Evolutionary conservation across 1,139 yeast genomes (phyloP), one percentile per base, ranked within the genome.

Genomic region (Suhomyces yuchorum): DNA sequence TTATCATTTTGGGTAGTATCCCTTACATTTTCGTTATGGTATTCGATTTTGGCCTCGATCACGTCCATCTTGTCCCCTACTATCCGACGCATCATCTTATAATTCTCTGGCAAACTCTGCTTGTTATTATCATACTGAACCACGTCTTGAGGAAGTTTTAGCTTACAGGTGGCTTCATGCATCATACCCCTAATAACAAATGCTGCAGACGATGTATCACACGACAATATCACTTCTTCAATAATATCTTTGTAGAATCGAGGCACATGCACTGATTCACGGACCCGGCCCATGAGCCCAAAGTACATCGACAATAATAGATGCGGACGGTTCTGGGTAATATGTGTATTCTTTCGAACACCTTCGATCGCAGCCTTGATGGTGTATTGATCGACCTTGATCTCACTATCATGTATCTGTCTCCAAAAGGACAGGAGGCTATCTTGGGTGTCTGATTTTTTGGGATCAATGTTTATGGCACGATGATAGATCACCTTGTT

Each of bases 401-500:
- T 26, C 12, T 38, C 36, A 8, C 38, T 33, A n/a, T 36, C 49
- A 5, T 33, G 39, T 9, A 51, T 43, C 53, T 53, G 52, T 18
- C 40, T 28, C 56, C 56, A 54, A 4, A 59, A 42, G 17, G 44
- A 46, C 8, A 47, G 47, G 19, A 60, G 38, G n/a, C 58, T 57
- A 6, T 44, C 43, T 15, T 39, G 3, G 9, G 4, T 12, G 4
- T 28, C 15, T n/a, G 32, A 12, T n/a, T 28, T 28, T 12, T 47
- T 43, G n/a, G 54, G 52, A 8, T 17, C 46, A n/a, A 48, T 26
- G 18, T 46, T 49, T 20, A 44, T 54, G 49, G 43, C 53, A 39
- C 56, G 44, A 50, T 67, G 71, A 24, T 54, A 56, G 2, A 67
- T 51, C 3, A 75, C 67, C 53, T 70, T 68, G 44, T 65, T 69